Evolutionary conservation across 2,329 filamentous ascomycete species (phyloP).

Genomic region (Colletotrichum tabaci): DNA sequence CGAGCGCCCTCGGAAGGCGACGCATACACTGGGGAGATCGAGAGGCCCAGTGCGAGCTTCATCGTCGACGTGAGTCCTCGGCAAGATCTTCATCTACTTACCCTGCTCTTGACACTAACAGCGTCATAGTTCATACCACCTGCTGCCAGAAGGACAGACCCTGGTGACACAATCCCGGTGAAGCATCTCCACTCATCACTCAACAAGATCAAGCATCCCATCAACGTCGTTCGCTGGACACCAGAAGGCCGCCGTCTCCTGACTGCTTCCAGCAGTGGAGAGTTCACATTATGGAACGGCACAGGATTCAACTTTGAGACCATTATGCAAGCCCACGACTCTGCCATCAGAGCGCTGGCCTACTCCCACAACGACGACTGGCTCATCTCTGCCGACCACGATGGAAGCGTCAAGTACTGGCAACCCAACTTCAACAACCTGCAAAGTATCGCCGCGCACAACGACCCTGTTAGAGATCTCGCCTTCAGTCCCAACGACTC

Average conservation of each 20-base stretch:
- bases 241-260: constrained; percentile 92
- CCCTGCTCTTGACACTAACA: constrained; percentile 18
- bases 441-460: constrained; percentile 92
- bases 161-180: constrained; percentile 91
- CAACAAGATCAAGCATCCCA: constrained; percentile 97
- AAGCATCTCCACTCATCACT: constrained; percentile 97
- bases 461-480: constrained; percentile 90
- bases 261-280: constrained; percentile 95
- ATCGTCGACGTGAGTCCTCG: constrained; percentile 82
- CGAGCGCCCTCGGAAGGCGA: constrained; percentile 60
- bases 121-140: constrained; percentile 86
- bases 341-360: constrained; percentile 83
- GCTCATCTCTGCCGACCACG: constrained; percentile 95
- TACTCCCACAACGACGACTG: constrained; percentile 98
- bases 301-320: constrained; percentile 99
- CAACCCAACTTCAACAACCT: constrained; percentile 99
- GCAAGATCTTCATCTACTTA: neutral
- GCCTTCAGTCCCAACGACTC: constrained; percentile 94
- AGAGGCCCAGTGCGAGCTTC: constrained; percentile 90
- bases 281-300: constrained; percentile 99
- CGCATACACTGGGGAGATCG: constrained; percentile 78
- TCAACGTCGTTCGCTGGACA: constrained; percentile 98
- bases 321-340: constrained; percentile 97
- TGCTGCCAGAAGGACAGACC: constrained; percentile 78
- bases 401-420: constrained; percentile 98